Conservation (phyloP, 108 stramenopile genomes). For the Cylindrotheca fusiformis region DNA sequence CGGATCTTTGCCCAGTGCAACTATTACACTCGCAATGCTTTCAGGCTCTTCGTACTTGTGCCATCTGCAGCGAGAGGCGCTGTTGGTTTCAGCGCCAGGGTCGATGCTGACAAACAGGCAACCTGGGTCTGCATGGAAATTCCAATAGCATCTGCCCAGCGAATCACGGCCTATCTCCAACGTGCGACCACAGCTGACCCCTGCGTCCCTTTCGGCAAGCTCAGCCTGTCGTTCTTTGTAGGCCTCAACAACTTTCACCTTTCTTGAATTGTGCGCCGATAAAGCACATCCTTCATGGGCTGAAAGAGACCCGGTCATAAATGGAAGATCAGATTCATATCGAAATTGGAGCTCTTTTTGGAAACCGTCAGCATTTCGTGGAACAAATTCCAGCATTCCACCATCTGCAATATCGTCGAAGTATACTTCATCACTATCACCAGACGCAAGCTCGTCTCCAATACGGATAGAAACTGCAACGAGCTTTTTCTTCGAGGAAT, state of each 20-base stretch:
- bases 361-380: constrained; percentile 62
- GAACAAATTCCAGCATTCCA: constrained; percentile 70
- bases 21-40: constrained; percentile 75
- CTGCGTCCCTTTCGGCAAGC: constrained; percentile 52
- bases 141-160: constrained; percentile 74
- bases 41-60: constrained; percentile 62
- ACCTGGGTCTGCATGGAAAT: constrained; percentile 56
- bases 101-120: constrained; percentile 59
- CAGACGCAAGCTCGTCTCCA: constrained; percentile 67
- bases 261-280: constrained; percentile 72
- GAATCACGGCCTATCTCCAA: constrained; percentile 64
- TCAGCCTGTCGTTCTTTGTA: constrained; percentile 39
- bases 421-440: constrained; percentile 24
- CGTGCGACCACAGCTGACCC: constrained; percentile 70
- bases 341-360: constrained; percentile 69
- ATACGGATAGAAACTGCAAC: constrained; percentile 59
- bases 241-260: constrained; percentile 51
- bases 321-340: constrained; percentile 49
- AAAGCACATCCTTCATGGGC: constrained; percentile 87
- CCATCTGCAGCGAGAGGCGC: constrained; percentile 28
- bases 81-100: not conserved
- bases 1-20: constrained; percentile 61
- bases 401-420: constrained; percentile 49
- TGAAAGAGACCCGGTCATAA: constrained; percentile 69
- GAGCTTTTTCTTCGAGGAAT: constrained; percentile 21